Evolutionary conservation across 2,329 filamentous ascomycete genomes (phyloP).

Genomic region (Simplicillium aogashimaense): DNA sequence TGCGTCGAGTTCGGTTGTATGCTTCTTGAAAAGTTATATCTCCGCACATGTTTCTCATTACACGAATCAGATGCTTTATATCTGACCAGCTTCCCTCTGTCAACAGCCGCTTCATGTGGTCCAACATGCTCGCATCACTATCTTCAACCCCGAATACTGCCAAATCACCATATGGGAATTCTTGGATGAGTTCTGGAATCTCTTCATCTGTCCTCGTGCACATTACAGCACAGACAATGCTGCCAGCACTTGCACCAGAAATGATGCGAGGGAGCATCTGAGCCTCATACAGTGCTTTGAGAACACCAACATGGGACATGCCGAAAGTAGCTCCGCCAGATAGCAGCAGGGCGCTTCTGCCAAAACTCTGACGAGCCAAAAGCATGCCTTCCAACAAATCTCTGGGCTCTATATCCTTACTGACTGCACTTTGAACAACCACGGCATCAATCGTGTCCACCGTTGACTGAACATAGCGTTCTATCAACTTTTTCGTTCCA

Average conservation of each 20-base stretch:
- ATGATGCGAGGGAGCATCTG: conserved; percentile 75
- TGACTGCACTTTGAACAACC: conserved; percentile 47
- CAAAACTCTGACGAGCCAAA: conserved; percentile 68
- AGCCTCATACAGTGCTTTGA: conserved; percentile 70
- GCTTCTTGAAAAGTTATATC: conserved; percentile 93
- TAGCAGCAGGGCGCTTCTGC: conserved; percentile 71
- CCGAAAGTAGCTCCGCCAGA: conserved; percentile 85
- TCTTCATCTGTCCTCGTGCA: conserved; percentile 72
- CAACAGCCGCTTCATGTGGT: conserved; percentile 61
- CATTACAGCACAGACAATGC: conserved; percentile 73
- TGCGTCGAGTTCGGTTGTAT: conserved; percentile 85
- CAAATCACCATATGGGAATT: conserved; percentile 72
- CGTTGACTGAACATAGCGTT: conserved; percentile 75
- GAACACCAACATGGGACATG: conserved; percentile 83
- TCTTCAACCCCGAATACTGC: conserved; percentile 63
- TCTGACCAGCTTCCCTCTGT: conserved; percentile 82
- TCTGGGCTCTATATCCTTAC: conserved; percentile 46
- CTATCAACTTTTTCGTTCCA: conserved; percentile 80
- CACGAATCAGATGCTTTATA: conserved; percentile 67
- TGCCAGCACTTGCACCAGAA: conserved; percentile 78
- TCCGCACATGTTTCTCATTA: conserved; percentile 73
- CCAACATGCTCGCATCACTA: conserved; percentile 50
- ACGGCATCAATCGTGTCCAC: conserved; percentile 64
- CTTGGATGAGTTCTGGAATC: conserved; percentile 56
- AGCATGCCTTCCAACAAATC: conserved; percentile 59